phyloP scores from a whole-genome alignment of 139 green algal species.

The Eudorina sp. region DNA sequence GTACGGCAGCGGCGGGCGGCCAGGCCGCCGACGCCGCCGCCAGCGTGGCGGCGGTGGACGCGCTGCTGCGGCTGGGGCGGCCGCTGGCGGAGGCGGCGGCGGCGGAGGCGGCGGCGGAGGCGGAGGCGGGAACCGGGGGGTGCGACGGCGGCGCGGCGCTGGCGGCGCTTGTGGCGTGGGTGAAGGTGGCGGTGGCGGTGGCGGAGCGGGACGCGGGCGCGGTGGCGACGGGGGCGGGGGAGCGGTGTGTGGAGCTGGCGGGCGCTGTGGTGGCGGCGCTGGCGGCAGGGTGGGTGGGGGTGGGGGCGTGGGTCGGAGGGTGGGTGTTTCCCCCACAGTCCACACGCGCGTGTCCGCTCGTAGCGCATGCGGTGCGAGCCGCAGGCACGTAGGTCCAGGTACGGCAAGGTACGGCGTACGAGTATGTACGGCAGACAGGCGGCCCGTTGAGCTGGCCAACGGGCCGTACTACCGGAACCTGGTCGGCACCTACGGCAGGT shows the following conservation, averaged over 20 bases:
- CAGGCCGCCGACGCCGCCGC: slow-evolving; percentile 53
- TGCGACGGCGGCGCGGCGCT: slow-evolving; percentile 1
- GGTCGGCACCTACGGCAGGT: too few relatives aligned
- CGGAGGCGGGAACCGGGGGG: neutral
- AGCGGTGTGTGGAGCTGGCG: slow-evolving; percentile 49
- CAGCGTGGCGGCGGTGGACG: slow-evolving; percentile 31
- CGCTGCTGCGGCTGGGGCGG: slow-evolving; percentile 42
- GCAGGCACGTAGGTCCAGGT: too few relatives aligned
- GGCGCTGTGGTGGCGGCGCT: slow-evolving; percentile 67
- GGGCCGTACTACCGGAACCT: neutral
- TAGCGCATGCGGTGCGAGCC: too few relatives aligned
- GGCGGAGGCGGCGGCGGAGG: slow-evolving; percentile 33
- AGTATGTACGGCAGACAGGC: too few relatives aligned
- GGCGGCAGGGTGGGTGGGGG: slow-evolving; percentile 44
- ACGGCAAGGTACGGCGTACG: too few relatives aligned
- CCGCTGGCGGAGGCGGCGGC: slow-evolving; percentile 23
- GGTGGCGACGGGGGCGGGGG: neutral
- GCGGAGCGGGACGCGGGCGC: slow-evolving; percentile 60
- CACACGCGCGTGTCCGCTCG: too few relatives aligned
- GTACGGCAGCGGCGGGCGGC: slow-evolving; percentile 13
- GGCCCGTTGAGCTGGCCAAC: neutral
- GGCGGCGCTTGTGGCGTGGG: neutral
- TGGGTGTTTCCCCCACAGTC: too few relatives aligned
- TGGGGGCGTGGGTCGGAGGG: neutral
- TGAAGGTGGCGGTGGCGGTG: slow-evolving; percentile 50